These are phyloP conservation scores for Lactifluus rugatus DNA, from an alignment of 768 basidiomycete genomes.

Conservation along the genomic window DNA sequence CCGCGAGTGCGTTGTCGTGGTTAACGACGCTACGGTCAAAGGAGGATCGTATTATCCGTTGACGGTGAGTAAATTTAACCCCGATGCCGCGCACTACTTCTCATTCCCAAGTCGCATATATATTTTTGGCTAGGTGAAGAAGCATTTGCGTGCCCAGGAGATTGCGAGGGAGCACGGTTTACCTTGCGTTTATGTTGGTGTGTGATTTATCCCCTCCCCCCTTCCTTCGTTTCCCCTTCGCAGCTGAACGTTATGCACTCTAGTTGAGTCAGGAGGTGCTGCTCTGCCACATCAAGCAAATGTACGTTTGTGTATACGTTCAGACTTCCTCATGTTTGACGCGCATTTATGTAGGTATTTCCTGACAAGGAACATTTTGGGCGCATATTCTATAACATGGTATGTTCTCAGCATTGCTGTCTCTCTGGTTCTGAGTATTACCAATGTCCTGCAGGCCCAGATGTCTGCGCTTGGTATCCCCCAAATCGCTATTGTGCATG, in stretches of 20 bases:
- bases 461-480: slow-evolving; percentile 89
- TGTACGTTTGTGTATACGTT: slow-evolving; percentile 27
- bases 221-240: slow-evolving; percentile 1
- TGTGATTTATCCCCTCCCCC: slow-evolving; percentile 22
- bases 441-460: slow-evolving; percentile 48
- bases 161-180: slow-evolving; percentile 85
- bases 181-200: slow-evolving; percentile 89
- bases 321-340: not conserved
- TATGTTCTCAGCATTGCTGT: slow-evolving; percentile 24
- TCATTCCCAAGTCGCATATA: not conserved
- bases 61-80: slow-evolving; percentile 38
- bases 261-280: slow-evolving; percentile 92
- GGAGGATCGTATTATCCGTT: slow-evolving; percentile 89
- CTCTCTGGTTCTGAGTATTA: not conserved
- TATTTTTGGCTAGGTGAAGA: slow-evolving; percentile 61
- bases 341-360: slow-evolving; percentile 45
- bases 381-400: slow-evolving; percentile 97
- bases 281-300: slow-evolving; percentile 89
- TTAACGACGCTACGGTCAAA: slow-evolving; percentile 93
- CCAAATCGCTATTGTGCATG: slow-evolving; percentile 88
- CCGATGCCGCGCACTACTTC: not conserved
- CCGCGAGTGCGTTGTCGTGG: slow-evolving; percentile 76
- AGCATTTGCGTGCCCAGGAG: slow-evolving; percentile 89
- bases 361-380: slow-evolving; percentile 95
- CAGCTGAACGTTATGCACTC: not conserved